Percentiles rank a stretch among this genome's conserved stretches.
Evolutionary conservation across 2,329 filamentous ascomycete species (phyloP).

Genomic region (Rhynchosporium secalis): DNA sequence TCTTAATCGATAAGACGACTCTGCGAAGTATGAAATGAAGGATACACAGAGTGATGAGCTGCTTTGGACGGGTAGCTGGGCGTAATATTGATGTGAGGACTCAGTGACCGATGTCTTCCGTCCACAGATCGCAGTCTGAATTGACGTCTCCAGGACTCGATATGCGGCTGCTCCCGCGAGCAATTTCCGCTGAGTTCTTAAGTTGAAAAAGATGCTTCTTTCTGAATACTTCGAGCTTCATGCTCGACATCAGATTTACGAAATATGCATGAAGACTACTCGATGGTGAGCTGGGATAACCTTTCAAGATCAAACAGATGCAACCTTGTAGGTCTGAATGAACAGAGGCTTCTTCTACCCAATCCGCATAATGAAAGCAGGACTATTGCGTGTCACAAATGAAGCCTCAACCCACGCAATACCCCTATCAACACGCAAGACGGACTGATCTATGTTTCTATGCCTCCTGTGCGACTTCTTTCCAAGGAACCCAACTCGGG

Average conservation of each 20-base stretch:
- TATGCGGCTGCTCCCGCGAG: conserved; percentile 7
- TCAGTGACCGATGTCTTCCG: background rate
- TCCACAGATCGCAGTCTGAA: background rate
- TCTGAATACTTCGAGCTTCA: background rate
- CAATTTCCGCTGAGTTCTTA: background rate
- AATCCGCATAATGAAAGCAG: background rate
- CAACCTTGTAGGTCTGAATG: background rate
- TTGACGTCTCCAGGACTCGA: background rate
- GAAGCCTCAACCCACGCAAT: background rate
- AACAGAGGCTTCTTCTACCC: too few species aligned
- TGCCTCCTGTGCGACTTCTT: background rate
- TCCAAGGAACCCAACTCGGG: background rate
- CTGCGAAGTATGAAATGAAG: background rate
- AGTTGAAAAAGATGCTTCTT: background rate
- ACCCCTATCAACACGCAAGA: background rate
- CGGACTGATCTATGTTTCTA: background rate
- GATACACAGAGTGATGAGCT: background rate
- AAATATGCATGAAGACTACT: background rate
- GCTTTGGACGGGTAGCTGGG: background rate
- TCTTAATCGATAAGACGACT: background rate
- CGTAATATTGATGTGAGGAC: conserved; percentile 1
- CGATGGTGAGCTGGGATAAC: background rate
- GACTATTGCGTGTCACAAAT: background rate
- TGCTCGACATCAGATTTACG: background rate
- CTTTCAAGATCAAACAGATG: background rate